A percentile compares a stretch with the other conserved stretches of the same genome.
phyloP scores from a whole-genome alignment of 177 flowering plant species.

The Tripterygium wilfordii region DNA sequence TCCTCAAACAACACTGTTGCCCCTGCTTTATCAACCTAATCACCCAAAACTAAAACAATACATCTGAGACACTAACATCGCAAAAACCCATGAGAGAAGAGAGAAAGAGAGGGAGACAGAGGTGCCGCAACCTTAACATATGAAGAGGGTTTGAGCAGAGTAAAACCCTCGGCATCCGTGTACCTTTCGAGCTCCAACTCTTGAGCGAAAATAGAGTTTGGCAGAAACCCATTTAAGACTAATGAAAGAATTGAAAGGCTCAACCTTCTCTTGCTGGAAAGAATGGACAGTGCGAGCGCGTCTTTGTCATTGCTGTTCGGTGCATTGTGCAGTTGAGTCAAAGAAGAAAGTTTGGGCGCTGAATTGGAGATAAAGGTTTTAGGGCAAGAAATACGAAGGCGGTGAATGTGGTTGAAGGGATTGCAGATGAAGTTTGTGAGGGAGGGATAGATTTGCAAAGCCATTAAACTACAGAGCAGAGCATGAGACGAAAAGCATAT shows the following conservation, averaged over 20 bases:
- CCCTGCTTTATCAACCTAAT: conserved; percentile 90
- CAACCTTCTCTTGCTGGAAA: conserved; percentile 30
- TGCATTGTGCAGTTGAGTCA: not conserved
- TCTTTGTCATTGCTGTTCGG: not conserved
- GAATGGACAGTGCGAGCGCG: not conserved
- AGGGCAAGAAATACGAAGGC: conserved; percentile 1
- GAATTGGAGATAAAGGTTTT: not conserved
- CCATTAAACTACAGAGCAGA: no score
- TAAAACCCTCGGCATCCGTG: conserved; percentile 68
- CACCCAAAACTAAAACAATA: conserved; percentile 1
- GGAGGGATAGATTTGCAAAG: not conserved
- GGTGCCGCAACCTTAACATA: conserved; percentile 48
- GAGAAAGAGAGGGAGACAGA: not conserved
- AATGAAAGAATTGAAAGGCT: conserved; percentile 24
- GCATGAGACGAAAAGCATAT: no score
- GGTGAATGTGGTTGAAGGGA: not conserved
- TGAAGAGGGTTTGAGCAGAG: conserved; percentile 77
- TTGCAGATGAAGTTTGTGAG: conserved; percentile 1
- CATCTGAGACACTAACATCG: not conserved
- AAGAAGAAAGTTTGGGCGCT: conserved; percentile 1
- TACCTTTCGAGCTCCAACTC: conserved; percentile 50
- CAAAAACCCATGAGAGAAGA: not conserved
- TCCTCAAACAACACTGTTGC: conserved; percentile 86
- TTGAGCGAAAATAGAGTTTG: conserved; percentile 15
- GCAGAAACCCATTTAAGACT: conserved; percentile 11